Percentiles rank a stretch among this genome's conserved stretches.
These are phyloP conservation scores for Verticillium nubilum DNA, from an alignment of 2,329 filamentous ascomycete genomes.

Conservation along the genomic window DNA sequence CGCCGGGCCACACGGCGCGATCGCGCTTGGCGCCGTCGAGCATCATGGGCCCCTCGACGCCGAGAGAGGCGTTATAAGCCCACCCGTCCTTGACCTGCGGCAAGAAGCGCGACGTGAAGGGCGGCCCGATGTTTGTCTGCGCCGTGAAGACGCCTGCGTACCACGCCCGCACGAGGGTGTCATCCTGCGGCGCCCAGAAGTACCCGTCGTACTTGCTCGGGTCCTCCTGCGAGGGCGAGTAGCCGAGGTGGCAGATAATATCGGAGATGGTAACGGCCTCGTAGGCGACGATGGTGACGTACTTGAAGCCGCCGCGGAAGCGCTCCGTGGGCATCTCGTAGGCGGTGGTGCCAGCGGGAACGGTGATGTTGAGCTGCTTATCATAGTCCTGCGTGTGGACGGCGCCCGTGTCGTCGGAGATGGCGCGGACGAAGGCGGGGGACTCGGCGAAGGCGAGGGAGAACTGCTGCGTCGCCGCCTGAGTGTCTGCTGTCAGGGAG, in stretches of 20 bases:
- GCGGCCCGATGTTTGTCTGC: conserved; percentile 23
- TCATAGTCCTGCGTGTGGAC: conserved; percentile 15
- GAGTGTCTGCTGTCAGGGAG: conserved; percentile 5
- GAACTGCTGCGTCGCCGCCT: conserved; percentile 7
- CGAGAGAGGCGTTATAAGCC: conserved; percentile 25
- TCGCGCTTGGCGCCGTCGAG: conserved; percentile 52
- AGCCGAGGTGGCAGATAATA: conserved; percentile 21
- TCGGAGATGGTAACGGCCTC: conserved; percentile 17
- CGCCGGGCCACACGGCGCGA: conserved; percentile 51
- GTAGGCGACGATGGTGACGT: conserved; percentile 27
- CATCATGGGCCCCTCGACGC: conserved; percentile 23
- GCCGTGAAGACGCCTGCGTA: conserved; percentile 35
- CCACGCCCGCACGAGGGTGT: conserved; percentile 41
- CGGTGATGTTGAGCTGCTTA: conserved; percentile 14
- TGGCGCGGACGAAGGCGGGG: conserved; percentile 14
- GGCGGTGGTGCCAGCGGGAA: not conserved
- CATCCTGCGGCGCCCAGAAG: conserved; percentile 33
- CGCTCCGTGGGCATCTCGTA: conserved; percentile 21
- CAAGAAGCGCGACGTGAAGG: conserved; percentile 21
- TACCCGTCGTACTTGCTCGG: conserved; percentile 37
- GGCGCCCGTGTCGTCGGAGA: conserved; percentile 18
- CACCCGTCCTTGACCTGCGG: conserved; percentile 34
- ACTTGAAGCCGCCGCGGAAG: conserved; percentile 37
- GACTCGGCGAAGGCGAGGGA: conserved; percentile 18
- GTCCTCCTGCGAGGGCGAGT: conserved; percentile 27